Evolutionary conservation across 1,284 basidiomycete species (phyloP), one percentile per base, ranked within the genome.

Genomic region (Agaricales sp.): DNA sequence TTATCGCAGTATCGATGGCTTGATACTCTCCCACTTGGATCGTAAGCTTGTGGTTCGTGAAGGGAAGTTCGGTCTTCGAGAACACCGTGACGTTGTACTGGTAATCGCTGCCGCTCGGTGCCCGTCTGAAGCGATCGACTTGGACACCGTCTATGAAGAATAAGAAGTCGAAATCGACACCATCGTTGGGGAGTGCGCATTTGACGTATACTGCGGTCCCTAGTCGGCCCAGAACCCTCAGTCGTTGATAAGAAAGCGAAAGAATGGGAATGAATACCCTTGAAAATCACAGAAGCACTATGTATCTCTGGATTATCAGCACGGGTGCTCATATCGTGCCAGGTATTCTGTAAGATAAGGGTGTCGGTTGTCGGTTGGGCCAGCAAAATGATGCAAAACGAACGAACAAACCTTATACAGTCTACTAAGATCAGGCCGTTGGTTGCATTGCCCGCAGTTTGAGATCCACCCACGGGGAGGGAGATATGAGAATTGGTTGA

Each of bases 401-500:
- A 35, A 8, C 8, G 11, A n/a, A 35, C 30, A n/a, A 8, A 35
- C 30, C 30, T 11, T 35, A 35, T 35, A n/a, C 30, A 35, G 30
- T n/a, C n/a, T 8, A 8, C n/a, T n/a, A 8, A 35, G 30, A 35
- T 35, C 30, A 8, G 30, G 30, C 11, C n/a, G 11, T n/a, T 35
- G 30, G 11, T 8, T n/a, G n/a, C 30, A 35, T 11, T n/a, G 8
- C n/a, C n/a, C 30, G 30, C 30, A 35, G n/a, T 35, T 35, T n/a
- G n/a, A 8, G 30, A n/a, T 35, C 30, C 30, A 35, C 11, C 30
- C 30, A 11, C 30, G 30, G 30, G n/a, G 30, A 8, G 30, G 30
- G n/a, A 35, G 11, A 35, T 35, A 41, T 26, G 50, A 41, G 26
- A 30, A 39, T 20, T 51, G 48, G 43, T 54, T 22, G 43, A 39